Evolutionary conservation across 768 basidiomycete species (phyloP), one percentile per base, ranked within the genome.

Genomic region (Baorangia bicolor): DNA sequence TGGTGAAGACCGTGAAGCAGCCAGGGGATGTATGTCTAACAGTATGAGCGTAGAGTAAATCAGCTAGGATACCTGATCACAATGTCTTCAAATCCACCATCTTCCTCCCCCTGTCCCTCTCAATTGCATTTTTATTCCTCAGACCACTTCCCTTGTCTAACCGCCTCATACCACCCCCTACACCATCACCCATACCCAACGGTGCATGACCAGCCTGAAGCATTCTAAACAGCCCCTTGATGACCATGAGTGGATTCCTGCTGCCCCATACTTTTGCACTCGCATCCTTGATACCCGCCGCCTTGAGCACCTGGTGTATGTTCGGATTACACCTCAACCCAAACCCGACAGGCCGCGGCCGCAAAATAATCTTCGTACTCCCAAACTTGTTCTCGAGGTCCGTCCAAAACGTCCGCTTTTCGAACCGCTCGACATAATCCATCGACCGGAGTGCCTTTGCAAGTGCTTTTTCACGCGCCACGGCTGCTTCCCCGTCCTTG

Each of bases 241-340:
- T 84, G 39, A 96, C 92, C 70, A 69, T 71, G 38, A 71, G 59
- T 35, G 81, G 84, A 73, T 96, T 98, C 60, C 90, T 78, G 66
- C 91, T 94, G 16, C 96, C 94, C 85, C 92, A 92, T 20, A 98
- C 90, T 74, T 97, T 98, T 30, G 92, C 96, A 62, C 91, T 94
- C 40, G 91, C 81, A 73, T 99, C 96, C 70, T 92, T 90, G 74
- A 99, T 90, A 12, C 96, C 97, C 1, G 94, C 95, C 0, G 94
- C 94, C 61, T 92, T 90, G 65, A 95, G 80, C 39, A 99, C 81
- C 65, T 87, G 84, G 71, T 99, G 94, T 50, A 99, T 74, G 65
- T 86, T 83, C 2, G 93, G 94, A 64, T 95, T 93, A 68, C 91
- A 92, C 54, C 87, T 80, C 53, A 99, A 75, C 8, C 97, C 97